Conservation (phyloP, 164 flowering plant genomes). For the Nymphaea colorata region DNA sequence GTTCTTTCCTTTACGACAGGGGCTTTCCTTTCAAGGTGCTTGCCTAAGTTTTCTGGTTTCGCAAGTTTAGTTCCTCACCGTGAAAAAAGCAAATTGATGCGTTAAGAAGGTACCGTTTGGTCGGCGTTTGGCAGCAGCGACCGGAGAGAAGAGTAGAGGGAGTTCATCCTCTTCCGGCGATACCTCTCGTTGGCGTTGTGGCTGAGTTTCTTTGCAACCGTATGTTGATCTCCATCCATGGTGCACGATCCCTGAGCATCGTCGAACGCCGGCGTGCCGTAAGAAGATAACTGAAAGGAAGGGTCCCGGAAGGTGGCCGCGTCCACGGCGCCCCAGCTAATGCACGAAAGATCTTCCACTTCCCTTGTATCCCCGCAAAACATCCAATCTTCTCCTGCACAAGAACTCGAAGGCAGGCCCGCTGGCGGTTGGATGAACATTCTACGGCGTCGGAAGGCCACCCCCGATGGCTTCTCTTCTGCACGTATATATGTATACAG, state of each 20-base stretch:
- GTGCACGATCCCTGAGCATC: not conserved
- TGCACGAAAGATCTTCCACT: not conserved
- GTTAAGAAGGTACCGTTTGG: constrained; percentile 28
- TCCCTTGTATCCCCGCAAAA: not conserved
- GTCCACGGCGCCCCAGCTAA: not conserved
- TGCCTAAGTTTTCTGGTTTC: no score
- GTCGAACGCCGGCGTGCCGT: not conserved
- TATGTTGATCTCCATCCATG: constrained; percentile 1
- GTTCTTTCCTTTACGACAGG: no score
- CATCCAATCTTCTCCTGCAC: not conserved
- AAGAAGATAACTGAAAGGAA: not conserved
- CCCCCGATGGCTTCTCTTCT: no score
- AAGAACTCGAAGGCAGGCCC: not conserved
- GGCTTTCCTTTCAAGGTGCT: no score
- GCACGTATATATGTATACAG: no score
- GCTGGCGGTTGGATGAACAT: not conserved
- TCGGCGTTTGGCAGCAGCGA: constrained; percentile 48
- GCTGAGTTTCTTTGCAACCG: constrained; percentile 33
- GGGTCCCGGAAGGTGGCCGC: not conserved
- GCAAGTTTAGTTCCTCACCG: no score
- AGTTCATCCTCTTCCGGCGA: constrained; percentile 57
- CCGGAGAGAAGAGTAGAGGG: constrained; percentile 42
- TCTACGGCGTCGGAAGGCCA: not conserved
- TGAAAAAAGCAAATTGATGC: not conserved
- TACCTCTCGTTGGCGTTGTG: constrained; percentile 76